Evolutionary conservation across 2,329 filamentous ascomycete genomes (phyloP).

Genomic region (Hypoxylon rubiginosum): DNA sequence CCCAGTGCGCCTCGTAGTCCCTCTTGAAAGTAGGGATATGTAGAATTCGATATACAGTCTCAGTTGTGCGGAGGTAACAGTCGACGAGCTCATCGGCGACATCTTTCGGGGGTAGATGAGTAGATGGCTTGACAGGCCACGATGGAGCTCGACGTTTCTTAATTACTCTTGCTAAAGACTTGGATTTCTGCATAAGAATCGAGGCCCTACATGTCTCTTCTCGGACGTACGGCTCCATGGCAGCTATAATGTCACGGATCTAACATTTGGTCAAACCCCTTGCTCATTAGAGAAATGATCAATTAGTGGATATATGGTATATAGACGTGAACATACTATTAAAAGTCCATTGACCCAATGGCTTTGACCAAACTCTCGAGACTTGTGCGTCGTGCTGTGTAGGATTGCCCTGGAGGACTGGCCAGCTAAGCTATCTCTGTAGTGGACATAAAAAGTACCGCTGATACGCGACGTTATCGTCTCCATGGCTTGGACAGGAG

Average conservation of each 20-base stretch:
- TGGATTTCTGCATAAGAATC: conserved; percentile 62
- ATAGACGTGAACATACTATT: conserved; percentile 57
- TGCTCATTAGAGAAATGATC: conserved; percentile 1
- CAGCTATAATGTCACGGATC: conserved; percentile 60
- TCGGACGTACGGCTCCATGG: conserved; percentile 58
- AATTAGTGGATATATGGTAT: conserved; percentile 16
- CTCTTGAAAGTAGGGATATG: conserved; percentile 64
- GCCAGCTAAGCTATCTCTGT: conserved; percentile 53
- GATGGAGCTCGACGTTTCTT: conserved; percentile 62
- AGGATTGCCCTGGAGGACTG: conserved; percentile 50
- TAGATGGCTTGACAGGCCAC: conserved; percentile 61
- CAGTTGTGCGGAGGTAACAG: conserved; percentile 63
- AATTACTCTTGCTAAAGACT: conserved; percentile 65
- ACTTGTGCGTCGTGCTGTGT: conserved; percentile 67
- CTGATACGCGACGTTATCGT: conserved; percentile 55
- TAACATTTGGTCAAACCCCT: conserved; percentile 41
- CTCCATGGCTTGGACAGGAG: conserved; percentile 47
- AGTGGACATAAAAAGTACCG: conserved; percentile 60
- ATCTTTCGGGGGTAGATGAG: conserved; percentile 61
- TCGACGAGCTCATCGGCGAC: conserved; percentile 63
- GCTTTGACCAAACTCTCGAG: conserved; percentile 68
- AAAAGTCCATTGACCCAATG: conserved; percentile 67
- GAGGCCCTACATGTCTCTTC: conserved; percentile 55
- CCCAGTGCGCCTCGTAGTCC: conserved; percentile 67
- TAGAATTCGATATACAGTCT: conserved; percentile 63